A percentile compares a stretch with the other conserved stretches of the same genome.
Conservation (phyloP, 2,329 filamentous ascomycete genomes). For the Colletotrichum acutatum region DNA sequence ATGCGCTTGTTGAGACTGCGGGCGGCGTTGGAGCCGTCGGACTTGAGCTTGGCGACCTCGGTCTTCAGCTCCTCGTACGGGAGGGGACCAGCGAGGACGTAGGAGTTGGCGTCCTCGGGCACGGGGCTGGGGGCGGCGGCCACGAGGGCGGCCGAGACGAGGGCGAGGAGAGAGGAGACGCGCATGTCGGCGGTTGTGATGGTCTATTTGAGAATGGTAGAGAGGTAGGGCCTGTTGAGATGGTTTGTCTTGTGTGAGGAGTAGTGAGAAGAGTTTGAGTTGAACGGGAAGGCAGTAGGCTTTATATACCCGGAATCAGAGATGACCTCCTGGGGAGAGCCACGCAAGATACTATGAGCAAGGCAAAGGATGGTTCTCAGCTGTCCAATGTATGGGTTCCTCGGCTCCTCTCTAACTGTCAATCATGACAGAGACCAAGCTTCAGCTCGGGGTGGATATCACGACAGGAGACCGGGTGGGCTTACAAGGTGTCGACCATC, state of each 20-base stretch:
- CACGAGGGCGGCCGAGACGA: neutral
- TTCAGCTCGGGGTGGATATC: neutral
- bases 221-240: neutral
- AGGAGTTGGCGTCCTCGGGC: neutral
- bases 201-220: neutral
- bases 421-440: neutral
- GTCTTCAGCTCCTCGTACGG: constrained; percentile 3
- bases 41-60: constrained; percentile 3
- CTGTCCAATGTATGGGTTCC: neutral
- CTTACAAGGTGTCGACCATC: neutral
- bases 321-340: neutral
- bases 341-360: neutral
- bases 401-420: neutral
- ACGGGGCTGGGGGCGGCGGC: neutral
- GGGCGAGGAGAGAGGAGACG: neutral
- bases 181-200: neutral
- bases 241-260: neutral
- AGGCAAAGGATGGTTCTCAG: neutral
- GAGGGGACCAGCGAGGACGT: neutral
- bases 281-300: no score
- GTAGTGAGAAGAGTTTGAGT: neutral
- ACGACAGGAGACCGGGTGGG: neutral
- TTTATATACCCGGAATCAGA: neutral
- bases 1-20: constrained; percentile 9
- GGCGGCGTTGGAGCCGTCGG: neutral